These are phyloP conservation scores for Tetraselmis chui DNA, from an alignment of 139 green algal species.

Conservation along the genomic window DNA sequence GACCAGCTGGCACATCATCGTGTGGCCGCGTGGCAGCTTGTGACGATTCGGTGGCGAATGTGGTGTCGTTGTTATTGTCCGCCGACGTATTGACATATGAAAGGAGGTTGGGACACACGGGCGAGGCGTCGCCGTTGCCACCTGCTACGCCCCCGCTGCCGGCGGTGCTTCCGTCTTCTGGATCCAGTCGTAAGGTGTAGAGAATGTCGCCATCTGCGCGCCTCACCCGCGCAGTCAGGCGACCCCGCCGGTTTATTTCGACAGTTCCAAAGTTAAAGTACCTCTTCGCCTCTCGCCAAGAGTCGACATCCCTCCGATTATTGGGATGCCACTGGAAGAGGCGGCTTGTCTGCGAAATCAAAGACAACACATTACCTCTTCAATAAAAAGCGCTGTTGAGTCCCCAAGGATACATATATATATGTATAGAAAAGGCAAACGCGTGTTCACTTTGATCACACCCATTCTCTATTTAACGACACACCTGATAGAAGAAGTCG, in stretches of 20 bases:
- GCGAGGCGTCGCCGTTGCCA: no score
- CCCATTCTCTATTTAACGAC: neutral
- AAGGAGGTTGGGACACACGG: no score
- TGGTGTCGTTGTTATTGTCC: no score
- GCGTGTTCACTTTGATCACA: neutral
- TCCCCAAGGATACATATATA: no score
- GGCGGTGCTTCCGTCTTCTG: neutral
- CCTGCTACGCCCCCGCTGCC: no score
- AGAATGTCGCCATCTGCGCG: neutral
- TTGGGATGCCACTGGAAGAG: neutral
- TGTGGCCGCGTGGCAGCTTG: no score
- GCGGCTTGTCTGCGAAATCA: neutral
- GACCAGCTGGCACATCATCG: no score
- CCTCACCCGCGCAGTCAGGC: neutral
- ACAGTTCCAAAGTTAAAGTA: neutral
- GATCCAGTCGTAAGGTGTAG: neutral
- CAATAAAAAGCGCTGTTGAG: no score
- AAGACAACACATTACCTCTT: no score
- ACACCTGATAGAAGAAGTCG: neutral
- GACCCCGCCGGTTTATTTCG: neutral
- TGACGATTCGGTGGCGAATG: no score
- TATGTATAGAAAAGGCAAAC: no score
- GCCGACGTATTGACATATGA: no score
- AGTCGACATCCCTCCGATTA: neutral
- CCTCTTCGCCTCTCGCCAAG: neutral